Conservation (phyloP, 192 early-diverging fungal genomes). For the Coemansia sp. region DNA sequence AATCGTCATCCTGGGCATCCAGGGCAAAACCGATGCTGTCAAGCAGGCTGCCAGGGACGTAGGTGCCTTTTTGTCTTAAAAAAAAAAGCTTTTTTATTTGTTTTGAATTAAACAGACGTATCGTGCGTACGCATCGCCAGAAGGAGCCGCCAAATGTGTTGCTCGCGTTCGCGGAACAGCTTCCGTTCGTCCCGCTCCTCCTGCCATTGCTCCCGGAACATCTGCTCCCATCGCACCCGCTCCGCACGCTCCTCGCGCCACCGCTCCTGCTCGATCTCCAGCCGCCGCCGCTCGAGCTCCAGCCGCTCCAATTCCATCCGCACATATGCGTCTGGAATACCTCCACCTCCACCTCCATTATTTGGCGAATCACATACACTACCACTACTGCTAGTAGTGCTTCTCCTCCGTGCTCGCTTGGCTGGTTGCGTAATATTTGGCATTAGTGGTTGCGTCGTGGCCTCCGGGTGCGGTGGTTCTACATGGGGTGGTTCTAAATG, state of each 20-base stretch:
- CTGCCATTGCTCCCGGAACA: conserved; percentile 35
- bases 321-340: conserved; percentile 21
- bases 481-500: not conserved
- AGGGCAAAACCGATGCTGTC: no score
- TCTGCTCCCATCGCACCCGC: conserved; percentile 27
- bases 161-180: conserved; percentile 22
- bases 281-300: conserved; percentile 21
- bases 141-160: conserved; percentile 23
- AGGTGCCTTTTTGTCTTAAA: not conserved
- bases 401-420: no score
- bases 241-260: conserved; percentile 32
- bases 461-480: no score
- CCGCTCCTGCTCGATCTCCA: conserved; percentile 24
- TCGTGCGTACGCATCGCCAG: conserved; percentile 7
- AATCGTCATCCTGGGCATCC: no score
- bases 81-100: not conserved
- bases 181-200: conserved; percentile 29
- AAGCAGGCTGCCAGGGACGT: no score
- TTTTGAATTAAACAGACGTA: not conserved
- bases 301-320: conserved; percentile 17
- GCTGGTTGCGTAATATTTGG: no score
- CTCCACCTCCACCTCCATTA: no score
- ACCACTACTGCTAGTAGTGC: no score
- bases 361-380: no score
- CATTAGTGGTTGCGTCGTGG: no score